Evolutionary conservation across 495 filamentous ascomycete species (phyloP).

Genomic region (Neurospora hispaniola): DNA sequence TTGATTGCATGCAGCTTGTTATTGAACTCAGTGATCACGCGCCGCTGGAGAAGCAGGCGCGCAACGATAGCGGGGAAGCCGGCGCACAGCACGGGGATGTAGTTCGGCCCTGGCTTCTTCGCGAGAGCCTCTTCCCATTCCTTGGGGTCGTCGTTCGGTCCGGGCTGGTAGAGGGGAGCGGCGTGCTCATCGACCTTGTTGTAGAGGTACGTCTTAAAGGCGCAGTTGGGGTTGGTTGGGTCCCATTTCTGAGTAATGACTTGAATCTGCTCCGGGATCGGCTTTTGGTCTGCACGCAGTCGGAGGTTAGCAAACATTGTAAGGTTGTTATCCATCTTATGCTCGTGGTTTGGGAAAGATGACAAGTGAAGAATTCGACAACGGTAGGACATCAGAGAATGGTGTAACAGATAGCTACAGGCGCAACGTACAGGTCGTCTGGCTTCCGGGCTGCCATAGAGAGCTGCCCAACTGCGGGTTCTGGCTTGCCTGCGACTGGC

Average conservation of each 20-base stretch:
- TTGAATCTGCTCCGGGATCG: slow-evolving; percentile 74
- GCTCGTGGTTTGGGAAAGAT: not conserved
- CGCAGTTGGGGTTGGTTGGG: slow-evolving; percentile 54
- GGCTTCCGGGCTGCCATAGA: slow-evolving; percentile 39
- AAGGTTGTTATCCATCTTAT: slow-evolving; percentile 1
- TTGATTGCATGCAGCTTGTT: slow-evolving; percentile 87
- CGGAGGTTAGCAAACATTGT: slow-evolving; percentile 8
- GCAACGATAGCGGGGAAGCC: slow-evolving; percentile 54
- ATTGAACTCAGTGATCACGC: slow-evolving; percentile 61
- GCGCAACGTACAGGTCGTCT: slow-evolving; percentile 28
- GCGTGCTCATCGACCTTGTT: slow-evolving; percentile 73
- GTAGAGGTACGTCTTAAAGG: slow-evolving; percentile 88
- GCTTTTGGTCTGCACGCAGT: slow-evolving; percentile 51
- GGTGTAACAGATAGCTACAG: not conserved
- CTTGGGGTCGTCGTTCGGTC: slow-evolving; percentile 61
- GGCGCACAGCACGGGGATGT: slow-evolving; percentile 55
- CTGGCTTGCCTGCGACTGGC: slow-evolving; percentile 24
- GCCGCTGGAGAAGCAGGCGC: slow-evolving; percentile 66
- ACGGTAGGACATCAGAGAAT: not conserved
- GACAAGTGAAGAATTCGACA: not conserved
- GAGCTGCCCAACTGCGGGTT: slow-evolving; percentile 27
- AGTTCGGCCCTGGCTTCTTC: slow-evolving; percentile 67
- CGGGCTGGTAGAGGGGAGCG: slow-evolving; percentile 73
- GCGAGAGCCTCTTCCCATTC: slow-evolving; percentile 92
- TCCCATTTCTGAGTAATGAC: slow-evolving; percentile 79